Evolutionary conservation across 495 filamentous ascomycete genomes (phyloP).

Genomic region (Podospora appendiculata): DNA sequence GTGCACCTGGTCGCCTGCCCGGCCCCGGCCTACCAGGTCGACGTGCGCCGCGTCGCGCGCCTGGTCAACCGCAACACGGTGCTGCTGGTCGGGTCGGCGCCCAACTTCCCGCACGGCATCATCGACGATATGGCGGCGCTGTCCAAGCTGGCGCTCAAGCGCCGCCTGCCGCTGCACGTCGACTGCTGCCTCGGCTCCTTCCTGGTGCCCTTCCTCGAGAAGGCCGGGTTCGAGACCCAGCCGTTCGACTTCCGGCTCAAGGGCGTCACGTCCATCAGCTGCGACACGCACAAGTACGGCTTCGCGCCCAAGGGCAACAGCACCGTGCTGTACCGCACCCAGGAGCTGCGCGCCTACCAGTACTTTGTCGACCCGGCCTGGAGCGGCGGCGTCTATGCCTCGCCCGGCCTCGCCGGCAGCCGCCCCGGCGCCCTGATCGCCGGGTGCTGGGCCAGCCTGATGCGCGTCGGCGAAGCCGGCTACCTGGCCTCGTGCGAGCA

Average conservation of each 20-base stretch:
- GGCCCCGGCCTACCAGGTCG: constrained; percentile 75
- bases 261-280: constrained; percentile 90
- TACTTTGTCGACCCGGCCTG: constrained; percentile 96
- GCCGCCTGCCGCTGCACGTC: constrained; percentile 82
- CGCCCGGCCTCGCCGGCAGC: constrained; percentile 81
- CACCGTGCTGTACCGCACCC: constrained; percentile 80
- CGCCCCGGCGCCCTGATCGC: constrained; percentile 91
- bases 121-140: constrained; percentile 88
- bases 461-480: constrained; percentile 80
- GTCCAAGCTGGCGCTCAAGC: constrained; percentile 72
- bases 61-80: constrained; percentile 96
- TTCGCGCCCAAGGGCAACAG: constrained; percentile 97
- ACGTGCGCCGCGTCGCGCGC: constrained; percentile 65
- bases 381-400: constrained; percentile 94
- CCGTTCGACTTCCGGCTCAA: constrained; percentile 91
- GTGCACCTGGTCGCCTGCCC: constrained; percentile 85
- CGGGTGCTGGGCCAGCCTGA: constrained; percentile 84
- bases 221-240: constrained; percentile 79
- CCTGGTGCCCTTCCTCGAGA: constrained; percentile 81
- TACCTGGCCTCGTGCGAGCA: constrained; percentile 78
- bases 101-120: constrained; percentile 97
- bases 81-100: constrained; percentile 87
- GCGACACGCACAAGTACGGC: constrained; percentile 98
- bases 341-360: constrained; percentile 71
- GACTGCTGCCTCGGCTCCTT: constrained; percentile 97